These are phyloP conservation scores for Hypoxylon sp. DNA, from an alignment of 2,329 filamentous ascomycete genomes.

Conservation along the genomic window DNA sequence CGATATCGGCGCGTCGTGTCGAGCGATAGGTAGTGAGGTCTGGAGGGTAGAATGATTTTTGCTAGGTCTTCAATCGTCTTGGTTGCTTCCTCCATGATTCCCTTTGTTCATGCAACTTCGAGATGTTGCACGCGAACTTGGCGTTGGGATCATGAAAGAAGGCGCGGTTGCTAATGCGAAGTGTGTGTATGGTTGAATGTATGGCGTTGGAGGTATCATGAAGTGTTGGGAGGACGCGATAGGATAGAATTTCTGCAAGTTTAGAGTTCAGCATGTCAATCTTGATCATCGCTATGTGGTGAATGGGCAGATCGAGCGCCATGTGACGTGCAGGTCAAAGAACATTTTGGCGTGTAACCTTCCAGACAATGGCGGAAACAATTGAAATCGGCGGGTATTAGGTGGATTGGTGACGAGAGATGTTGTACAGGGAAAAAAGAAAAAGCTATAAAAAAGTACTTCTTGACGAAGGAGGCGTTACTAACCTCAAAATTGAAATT, in stretches of 20 bases:
- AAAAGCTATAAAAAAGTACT: slow-evolving; percentile 9
- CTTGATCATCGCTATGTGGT: slow-evolving; percentile 1
- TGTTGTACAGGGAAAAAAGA: slow-evolving; percentile 14
- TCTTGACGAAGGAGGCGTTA: slow-evolving; percentile 1
- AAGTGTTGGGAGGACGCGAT: slow-evolving; percentile 27
- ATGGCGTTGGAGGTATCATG: slow-evolving; percentile 30
- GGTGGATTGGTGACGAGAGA: slow-evolving; percentile 14
- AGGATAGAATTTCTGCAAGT: slow-evolving; percentile 28
- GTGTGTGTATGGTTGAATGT: slow-evolving; percentile 13
- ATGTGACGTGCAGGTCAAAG: slow-evolving; percentile 8
- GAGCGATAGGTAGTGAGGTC: slow-evolving; percentile 62
- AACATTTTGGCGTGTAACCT: slow-evolving; percentile 17
- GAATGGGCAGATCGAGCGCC: slow-evolving; percentile 10
- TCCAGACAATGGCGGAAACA: slow-evolving; percentile 16
- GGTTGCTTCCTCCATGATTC: slow-evolving; percentile 65
- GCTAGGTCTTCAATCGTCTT: slow-evolving; percentile 63
- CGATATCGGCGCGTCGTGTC: slow-evolving; percentile 58
- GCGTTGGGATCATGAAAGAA: slow-evolving; percentile 44
- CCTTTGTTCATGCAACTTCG: slow-evolving; percentile 47
- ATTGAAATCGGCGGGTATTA: slow-evolving; percentile 29
- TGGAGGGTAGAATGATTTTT: slow-evolving; percentile 60
- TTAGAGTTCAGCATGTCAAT: slow-evolving; percentile 33
- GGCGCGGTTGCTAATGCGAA: slow-evolving; percentile 12
- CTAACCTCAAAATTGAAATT: slow-evolving; percentile 26
- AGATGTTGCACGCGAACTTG: slow-evolving; percentile 45